Conservation (phyloP, 139 green algal genomes). For the Chlorokybus atmophyticus region DNA sequence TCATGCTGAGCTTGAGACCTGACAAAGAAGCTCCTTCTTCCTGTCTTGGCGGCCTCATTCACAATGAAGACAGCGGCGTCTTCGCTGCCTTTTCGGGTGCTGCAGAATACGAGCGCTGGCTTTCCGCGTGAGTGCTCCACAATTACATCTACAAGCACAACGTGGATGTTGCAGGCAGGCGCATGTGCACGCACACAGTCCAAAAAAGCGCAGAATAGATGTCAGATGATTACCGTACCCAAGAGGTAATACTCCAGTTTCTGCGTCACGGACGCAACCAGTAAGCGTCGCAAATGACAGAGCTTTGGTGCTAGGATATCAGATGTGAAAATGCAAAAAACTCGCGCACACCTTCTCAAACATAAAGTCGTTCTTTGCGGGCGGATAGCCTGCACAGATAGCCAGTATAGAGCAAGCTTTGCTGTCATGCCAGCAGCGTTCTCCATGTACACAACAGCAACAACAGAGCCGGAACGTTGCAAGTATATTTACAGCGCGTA, state of each 20-base stretch:
- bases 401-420: constrained; percentile 59
- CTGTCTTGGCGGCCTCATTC: constrained; percentile 12
- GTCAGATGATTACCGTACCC: background rate
- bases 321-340: background rate
- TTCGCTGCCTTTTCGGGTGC: constrained; percentile 58
- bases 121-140: constrained; percentile 49
- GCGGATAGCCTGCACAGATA: constrained; percentile 20
- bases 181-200: background rate
- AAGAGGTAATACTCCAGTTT: background rate
- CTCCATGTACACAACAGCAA: background rate
- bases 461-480: background rate
- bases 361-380: constrained; percentile 44
- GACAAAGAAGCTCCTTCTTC: constrained; percentile 12
- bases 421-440: background rate
- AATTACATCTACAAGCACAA: constrained; percentile 45
- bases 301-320: background rate
- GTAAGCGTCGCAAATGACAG: background rate
- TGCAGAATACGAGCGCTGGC: constrained; percentile 86
- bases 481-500: background rate
- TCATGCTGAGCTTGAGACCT: constrained; percentile 22
- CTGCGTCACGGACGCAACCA: background rate
- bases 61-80: constrained; percentile 52
- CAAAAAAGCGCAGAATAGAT: background rate
- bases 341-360: constrained; percentile 59
- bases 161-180: background rate